Evolutionary conservation across 441 rosid species (phyloP).

Genomic region (Populus hybrid): DNA sequence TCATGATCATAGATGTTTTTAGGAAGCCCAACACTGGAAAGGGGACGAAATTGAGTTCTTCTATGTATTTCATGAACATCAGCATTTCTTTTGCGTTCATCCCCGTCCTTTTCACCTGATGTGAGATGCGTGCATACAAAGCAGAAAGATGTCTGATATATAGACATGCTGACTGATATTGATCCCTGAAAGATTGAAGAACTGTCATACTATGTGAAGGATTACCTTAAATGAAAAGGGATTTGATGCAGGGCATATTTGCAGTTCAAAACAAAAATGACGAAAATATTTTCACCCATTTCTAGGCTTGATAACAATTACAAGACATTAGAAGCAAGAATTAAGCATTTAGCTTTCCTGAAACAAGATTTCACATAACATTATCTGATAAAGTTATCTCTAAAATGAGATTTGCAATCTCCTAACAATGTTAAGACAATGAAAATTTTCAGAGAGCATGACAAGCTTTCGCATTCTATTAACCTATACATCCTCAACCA

Average conservation of each 20-base stretch:
- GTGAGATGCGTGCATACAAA: constrained; percentile 74
- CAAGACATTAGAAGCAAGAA: background rate
- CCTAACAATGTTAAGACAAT: background rate
- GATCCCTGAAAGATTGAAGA: constrained; percentile 66
- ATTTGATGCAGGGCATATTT: background rate
- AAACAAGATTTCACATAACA: background rate
- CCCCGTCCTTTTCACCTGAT: constrained; percentile 81
- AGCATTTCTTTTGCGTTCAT: constrained; percentile 68
- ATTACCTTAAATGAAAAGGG: constrained; percentile 5
- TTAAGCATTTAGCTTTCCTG: constrained; percentile 4
- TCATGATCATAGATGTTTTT: constrained; percentile 64
- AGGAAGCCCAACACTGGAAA: constrained; percentile 56
- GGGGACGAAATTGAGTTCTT: constrained; percentile 60
- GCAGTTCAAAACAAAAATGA: background rate
- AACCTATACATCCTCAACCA: background rate
- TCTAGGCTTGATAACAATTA: background rate
- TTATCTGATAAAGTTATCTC: background rate
- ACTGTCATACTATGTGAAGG: constrained; percentile 21
- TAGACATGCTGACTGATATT: constrained; percentile 80
- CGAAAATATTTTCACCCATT: background rate
- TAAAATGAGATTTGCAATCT: background rate
- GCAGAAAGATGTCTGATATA: constrained; percentile 75
- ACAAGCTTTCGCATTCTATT: background rate
- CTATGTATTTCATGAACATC: constrained; percentile 76
- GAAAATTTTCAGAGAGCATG: background rate